Conservation (phyloP, 345 rosid species). For the Eutrema heterophyllum region DNA sequence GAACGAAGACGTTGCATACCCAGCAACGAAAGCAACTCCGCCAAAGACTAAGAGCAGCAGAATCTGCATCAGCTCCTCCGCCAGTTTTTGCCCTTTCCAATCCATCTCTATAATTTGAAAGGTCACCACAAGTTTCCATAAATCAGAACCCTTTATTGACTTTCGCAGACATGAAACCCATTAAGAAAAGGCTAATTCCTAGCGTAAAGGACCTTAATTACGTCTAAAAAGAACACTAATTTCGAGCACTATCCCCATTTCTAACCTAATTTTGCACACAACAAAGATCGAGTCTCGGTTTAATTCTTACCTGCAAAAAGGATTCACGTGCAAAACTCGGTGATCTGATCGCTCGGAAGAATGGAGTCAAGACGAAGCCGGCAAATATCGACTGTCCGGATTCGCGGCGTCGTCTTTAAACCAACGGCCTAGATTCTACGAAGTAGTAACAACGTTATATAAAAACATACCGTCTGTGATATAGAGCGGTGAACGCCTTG, state of each 20-base stretch:
- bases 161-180: not conserved
- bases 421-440: not conserved
- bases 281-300: too few relatives aligned
- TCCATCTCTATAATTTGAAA: conserved; percentile 45
- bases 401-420: not conserved
- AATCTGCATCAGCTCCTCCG: conserved; percentile 78
- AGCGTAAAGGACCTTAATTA: not conserved
- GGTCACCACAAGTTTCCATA: not conserved
- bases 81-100: conserved; percentile 87
- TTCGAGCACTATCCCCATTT: not conserved
- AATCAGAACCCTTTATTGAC: not conserved
- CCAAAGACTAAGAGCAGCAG: conserved; percentile 56
- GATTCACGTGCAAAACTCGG: not conserved
- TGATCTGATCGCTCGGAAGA: not conserved
- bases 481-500: not conserved
- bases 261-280: not conserved
- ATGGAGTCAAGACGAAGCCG: too few relatives aligned
- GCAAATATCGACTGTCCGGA: not conserved
- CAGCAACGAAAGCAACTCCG: conserved; percentile 42
- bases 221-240: not conserved
- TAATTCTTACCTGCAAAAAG: not conserved
- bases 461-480: not conserved
- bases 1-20: conserved; percentile 60
- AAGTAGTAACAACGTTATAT: not conserved
- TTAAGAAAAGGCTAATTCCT: not conserved